Evolutionary conservation across 164 flowering plant genomes (phyloP), one percentile per base, ranked within the genome.

Genomic region (Euptelea pleiosperma): DNA sequence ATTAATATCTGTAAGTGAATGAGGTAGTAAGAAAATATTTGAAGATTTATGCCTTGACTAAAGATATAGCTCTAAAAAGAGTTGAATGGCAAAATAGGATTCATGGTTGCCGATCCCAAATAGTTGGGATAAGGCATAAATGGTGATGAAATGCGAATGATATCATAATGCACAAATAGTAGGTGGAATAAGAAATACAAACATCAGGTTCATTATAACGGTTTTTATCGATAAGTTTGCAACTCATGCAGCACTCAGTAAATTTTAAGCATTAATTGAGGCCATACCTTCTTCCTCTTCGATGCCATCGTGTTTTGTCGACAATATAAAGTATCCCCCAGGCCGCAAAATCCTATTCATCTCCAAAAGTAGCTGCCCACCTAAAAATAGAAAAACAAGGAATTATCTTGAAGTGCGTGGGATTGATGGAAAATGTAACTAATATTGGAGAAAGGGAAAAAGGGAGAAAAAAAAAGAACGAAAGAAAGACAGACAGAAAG

Each of bases 261-360:
- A 2, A 42, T 46, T 45, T 40, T 48, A 48, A 55, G 45, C 48
- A 47, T 6, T 15, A 35, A 43, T 24, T 2, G 42, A 52, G 47
- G 39, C 8, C 69, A 40, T 44, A 91, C 95, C 96, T 86, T 90
- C 89, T 67, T 85, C 97, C 8, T 67, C 80, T 75, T 93, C 96
- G 59, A 82, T 72, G 59, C 49, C 77, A 33, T 79, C 84, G 72
- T 76, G 86, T 67, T 75, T 76, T n/a, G 78, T 67, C 22, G 99
- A 90, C 75, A 83, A 54, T 49, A 93, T 72, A 62, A 90, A 90
- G 79, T 93, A 93, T 60, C 99, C 99, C 33, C 85, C 80, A 28
- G 99, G 95, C 60, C 99, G 80, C 76, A 93, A 63, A 71, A 93
- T 77, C 61, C 99, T 82, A 63, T 90, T 93, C 86, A 93, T 82